Evolutionary conservation across 2,329 filamentous ascomycete species (phyloP).

Genomic region (Fusarium robinianum): DNA sequence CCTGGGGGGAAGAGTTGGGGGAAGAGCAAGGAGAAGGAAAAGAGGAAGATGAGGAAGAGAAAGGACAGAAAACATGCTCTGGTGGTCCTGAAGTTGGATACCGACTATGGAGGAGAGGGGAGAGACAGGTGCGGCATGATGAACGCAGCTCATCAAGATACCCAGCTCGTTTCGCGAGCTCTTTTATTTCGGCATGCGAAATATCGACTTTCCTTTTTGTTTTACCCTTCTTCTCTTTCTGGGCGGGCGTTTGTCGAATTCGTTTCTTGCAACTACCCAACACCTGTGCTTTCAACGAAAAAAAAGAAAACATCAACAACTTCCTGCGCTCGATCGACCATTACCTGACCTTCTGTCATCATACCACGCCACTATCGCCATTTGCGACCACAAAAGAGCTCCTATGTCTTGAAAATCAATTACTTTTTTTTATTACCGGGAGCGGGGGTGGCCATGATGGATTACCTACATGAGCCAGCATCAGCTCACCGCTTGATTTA

Average conservation of each 20-base stretch:
- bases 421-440: too few species aligned
- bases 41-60: constrained; percentile 1
- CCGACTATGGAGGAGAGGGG: constrained; percentile 28
- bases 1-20: constrained; percentile 12
- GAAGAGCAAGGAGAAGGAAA: too few species aligned
- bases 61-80: constrained; percentile 3
- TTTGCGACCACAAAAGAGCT: too few species aligned
- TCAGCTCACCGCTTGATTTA: constrained; percentile 2
- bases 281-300: too few species aligned
- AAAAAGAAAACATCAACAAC: too few species aligned
- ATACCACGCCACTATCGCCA: too few species aligned
- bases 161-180: constrained; percentile 46
- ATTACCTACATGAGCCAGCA: too few species aligned
- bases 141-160: constrained; percentile 45
- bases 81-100: constrained; percentile 11
- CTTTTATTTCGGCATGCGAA: constrained; percentile 43
- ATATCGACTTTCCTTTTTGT: constrained; percentile 35
- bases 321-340: too few species aligned
- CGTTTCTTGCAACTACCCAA: too few species aligned
- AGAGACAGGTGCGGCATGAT: constrained; percentile 30
- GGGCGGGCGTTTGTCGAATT: constrained; percentile 21
- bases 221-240: constrained; percentile 24
- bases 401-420: too few species aligned
- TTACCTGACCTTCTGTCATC: too few species aligned
- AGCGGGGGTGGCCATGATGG: too few species aligned